Conservation (phyloP, 2,329 filamentous ascomycete genomes). For the Ramularia endophylla region DNA sequence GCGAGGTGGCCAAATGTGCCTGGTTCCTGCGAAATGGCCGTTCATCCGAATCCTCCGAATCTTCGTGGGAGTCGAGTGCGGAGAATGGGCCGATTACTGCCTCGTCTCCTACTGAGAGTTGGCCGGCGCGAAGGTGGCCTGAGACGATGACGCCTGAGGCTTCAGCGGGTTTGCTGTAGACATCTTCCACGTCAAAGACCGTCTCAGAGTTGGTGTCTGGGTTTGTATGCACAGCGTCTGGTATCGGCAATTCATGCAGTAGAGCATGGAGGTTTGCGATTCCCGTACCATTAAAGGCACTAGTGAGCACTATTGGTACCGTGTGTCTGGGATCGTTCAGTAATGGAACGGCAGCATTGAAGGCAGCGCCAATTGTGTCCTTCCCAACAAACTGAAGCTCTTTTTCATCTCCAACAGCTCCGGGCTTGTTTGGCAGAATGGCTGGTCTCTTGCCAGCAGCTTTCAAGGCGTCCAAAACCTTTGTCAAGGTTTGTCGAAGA, state of each 20-base stretch:
- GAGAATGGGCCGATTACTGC: constrained; percentile 70
- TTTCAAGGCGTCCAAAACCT: constrained; percentile 73
- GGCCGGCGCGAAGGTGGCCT: constrained; percentile 75
- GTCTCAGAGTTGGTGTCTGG: constrained; percentile 19
- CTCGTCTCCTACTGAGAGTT: constrained; percentile 68
- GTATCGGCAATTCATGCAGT: constrained; percentile 68
- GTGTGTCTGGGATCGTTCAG: constrained; percentile 41
- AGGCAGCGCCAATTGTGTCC: constrained; percentile 53
- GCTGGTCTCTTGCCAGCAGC: constrained; percentile 65
- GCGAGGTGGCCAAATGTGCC: constrained; percentile 35
- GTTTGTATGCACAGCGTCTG: constrained; percentile 6
- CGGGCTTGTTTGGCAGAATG: constrained; percentile 49
- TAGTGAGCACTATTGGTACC: constrained; percentile 84
- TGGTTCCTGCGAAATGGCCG: constrained; percentile 22
- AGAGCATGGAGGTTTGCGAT: constrained; percentile 78
- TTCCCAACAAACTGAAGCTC: constrained; percentile 53
- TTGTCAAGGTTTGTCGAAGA: constrained; percentile 64
- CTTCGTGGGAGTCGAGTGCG: constrained; percentile 24
- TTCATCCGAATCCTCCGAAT: constrained; percentile 33
- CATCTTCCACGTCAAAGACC: constrained; percentile 86
- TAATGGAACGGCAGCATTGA: constrained; percentile 50
- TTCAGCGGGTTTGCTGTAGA: constrained; percentile 59
- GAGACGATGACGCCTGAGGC: constrained; percentile 59
- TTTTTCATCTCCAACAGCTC: constrained; percentile 27
- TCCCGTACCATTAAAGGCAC: constrained; percentile 76